Percentiles rank a stretch among this genome's conserved stretches.
phyloP scores from a whole-genome alignment of 2,329 filamentous ascomycete genomes.

The Phaeosphaeria sp. region DNA sequence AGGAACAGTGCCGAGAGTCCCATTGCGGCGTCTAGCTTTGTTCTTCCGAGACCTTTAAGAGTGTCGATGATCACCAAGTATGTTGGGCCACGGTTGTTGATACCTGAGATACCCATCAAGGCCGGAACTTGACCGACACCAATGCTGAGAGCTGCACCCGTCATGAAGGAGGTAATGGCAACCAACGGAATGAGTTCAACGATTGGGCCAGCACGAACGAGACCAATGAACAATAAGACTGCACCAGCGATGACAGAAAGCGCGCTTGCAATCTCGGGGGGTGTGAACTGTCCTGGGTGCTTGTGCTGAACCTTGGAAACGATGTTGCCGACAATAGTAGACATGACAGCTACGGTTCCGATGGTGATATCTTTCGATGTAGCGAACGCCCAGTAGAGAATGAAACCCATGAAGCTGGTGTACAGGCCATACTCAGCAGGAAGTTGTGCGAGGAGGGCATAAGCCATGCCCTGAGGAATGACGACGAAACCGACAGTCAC shows the following conservation, averaged over 20 bases:
- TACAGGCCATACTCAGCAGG: slow-evolving; percentile 85
- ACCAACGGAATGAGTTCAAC: slow-evolving; percentile 93
- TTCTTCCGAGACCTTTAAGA: slow-evolving; percentile 72
- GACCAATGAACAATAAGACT: slow-evolving; percentile 80
- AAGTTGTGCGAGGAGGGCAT: slow-evolving; percentile 83
- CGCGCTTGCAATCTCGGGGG: slow-evolving; percentile 73
- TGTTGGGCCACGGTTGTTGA: slow-evolving; percentile 78
- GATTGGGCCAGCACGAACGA: slow-evolving; percentile 84
- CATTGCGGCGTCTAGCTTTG: slow-evolving; percentile 81
- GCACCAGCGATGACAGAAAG: slow-evolving; percentile 80
- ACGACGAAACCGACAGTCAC: slow-evolving; percentile 80
- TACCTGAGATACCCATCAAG: slow-evolving; percentile 78
- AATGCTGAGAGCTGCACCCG: slow-evolving; percentile 91
- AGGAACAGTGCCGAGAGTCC: slow-evolving; percentile 80
- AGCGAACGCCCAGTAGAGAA: slow-evolving; percentile 97
- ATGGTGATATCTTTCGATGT: slow-evolving; percentile 99
- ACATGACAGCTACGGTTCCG: slow-evolving; percentile 96
- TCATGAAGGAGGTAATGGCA: slow-evolving; percentile 96
- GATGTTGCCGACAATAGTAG: slow-evolving; percentile 84
- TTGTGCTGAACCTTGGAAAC: slow-evolving; percentile 65
- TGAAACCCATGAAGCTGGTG: slow-evolving; percentile 93
- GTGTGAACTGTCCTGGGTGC: slow-evolving; percentile 51
- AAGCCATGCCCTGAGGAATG: slow-evolving; percentile 97
- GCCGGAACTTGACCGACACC: slow-evolving; percentile 80
- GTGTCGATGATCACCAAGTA: slow-evolving; percentile 88